Evolutionary conservation across 768 basidiomycete genomes (phyloP).

Genomic region (Mycena venus): DNA sequence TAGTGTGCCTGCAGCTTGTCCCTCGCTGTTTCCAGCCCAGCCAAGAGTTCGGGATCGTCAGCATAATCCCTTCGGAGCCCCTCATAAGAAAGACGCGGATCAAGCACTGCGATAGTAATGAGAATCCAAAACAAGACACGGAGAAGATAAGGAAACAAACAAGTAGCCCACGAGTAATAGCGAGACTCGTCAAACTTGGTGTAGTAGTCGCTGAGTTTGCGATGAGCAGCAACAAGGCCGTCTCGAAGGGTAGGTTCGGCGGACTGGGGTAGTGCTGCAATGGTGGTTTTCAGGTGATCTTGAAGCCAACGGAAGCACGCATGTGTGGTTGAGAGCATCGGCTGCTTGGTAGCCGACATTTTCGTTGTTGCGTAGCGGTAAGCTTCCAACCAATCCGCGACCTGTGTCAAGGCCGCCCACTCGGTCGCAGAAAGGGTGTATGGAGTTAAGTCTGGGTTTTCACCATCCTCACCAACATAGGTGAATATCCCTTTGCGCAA

Average conservation of each 20-base stretch:
- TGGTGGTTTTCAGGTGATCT: too few relatives aligned
- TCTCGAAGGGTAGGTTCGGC: too few relatives aligned
- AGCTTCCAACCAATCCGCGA: conserved; percentile 42
- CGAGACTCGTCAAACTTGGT: conserved; percentile 14
- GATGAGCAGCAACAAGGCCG: too few relatives aligned
- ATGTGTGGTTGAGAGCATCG: too few relatives aligned
- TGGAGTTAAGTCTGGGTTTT: conserved; percentile 35
- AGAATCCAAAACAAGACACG: too few relatives aligned
- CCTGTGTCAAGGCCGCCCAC: too few relatives aligned
- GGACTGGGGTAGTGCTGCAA: too few relatives aligned
- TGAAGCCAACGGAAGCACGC: too few relatives aligned
- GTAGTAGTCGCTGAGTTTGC: too few relatives aligned
- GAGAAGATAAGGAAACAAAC: neutral
- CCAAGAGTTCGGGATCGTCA: neutral
- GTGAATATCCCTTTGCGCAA: conserved; percentile 28
- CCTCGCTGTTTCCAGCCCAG: neutral
- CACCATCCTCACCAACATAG: conserved; percentile 30
- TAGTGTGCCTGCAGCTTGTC: neutral
- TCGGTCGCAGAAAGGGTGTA: conserved; percentile 37
- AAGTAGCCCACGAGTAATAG: conserved; percentile 7
- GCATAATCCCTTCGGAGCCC: neutral
- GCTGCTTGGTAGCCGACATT: neutral
- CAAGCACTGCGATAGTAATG: too few relatives aligned
- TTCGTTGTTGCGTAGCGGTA: conserved; percentile 45
- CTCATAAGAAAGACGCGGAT: conserved; percentile 6